phyloP scores from a whole-genome alignment of 2,329 filamentous ascomycete genomes.

The Nannizziopsis barbatae region DNA sequence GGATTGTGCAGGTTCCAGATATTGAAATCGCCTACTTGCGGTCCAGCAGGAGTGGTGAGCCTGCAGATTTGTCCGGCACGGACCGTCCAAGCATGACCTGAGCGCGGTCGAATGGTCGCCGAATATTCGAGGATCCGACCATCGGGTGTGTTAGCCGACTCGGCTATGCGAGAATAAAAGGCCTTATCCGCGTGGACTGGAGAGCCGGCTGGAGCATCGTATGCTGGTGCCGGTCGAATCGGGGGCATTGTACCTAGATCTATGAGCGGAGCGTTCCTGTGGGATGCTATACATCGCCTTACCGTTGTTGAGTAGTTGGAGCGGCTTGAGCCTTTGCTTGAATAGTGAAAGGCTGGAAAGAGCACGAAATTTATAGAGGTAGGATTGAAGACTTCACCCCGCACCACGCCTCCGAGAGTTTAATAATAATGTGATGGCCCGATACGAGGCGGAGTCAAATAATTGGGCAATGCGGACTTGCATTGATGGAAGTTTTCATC shows the following conservation, averaged over 20 bases:
- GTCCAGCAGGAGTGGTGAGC: constrained; percentile 63
- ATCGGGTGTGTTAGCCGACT: constrained; percentile 23
- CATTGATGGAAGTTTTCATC: background rate
- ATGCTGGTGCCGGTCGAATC: constrained; percentile 29
- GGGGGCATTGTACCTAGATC: constrained; percentile 7
- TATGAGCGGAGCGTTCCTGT: background rate
- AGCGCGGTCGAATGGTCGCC: constrained; percentile 60
- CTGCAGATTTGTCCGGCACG: constrained; percentile 57
- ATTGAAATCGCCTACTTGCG: constrained; percentile 76
- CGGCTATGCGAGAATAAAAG: constrained; percentile 30
- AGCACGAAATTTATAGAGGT: too few species aligned
- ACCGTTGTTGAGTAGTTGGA: too few species aligned
- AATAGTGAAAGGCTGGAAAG: too few species aligned
- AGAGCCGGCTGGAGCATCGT: constrained; percentile 28
- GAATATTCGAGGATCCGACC: constrained; percentile 29
- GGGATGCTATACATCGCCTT: too few species aligned
- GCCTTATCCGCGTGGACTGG: constrained; percentile 27
- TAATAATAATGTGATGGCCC: background rate
- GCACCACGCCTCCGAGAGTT: background rate
- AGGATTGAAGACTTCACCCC: background rate
- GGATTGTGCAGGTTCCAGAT: constrained; percentile 69
- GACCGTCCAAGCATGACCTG: constrained; percentile 61
- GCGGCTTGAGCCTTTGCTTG: too few species aligned
- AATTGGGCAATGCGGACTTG: too few species aligned
- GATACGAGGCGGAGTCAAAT: background rate